phyloP scores from a whole-genome alignment of 2,329 filamentous ascomycete genomes.

The Fusarium pilosicola region DNA sequence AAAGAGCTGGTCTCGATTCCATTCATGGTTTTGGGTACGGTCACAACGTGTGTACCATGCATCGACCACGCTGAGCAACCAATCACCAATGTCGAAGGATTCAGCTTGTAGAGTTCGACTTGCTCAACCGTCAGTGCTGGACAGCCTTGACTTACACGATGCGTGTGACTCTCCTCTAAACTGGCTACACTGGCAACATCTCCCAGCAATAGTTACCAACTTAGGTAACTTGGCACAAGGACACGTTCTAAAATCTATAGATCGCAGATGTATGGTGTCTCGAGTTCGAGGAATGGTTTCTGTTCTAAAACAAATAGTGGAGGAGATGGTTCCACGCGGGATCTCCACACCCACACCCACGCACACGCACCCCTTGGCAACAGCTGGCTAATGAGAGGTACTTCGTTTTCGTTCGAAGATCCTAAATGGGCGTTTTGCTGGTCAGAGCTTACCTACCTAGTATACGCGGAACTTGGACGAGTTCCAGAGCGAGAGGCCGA shows the following conservation, averaged over 20 bases:
- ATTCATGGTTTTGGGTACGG: conserved; percentile 5
- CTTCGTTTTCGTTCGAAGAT: conserved; percentile 11
- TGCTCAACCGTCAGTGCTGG: not conserved
- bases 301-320: conserved; percentile 1
- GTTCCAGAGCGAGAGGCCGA: conserved; percentile 20
- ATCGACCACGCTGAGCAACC: not conserved
- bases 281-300: not conserved
- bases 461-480: conserved; percentile 21
- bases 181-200: not conserved
- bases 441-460: conserved; percentile 8
- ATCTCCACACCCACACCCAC: conserved; percentile 22
- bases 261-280: conserved; percentile 8
- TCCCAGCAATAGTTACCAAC: not conserved
- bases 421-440: not conserved
- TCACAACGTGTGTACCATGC: not conserved
- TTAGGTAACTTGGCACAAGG: conserved; percentile 3
- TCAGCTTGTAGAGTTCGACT: not conserved
- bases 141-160: not conserved
- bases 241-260: not conserved
- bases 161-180: not conserved
- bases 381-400: conserved; percentile 22
- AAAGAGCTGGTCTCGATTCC: not conserved
- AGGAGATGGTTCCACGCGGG: not conserved
- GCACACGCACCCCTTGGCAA: not conserved
- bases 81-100: not conserved